phyloP scores from a whole-genome alignment of 371 early-diverging fungal genomes.

The Nematocida ironsii region DNA sequence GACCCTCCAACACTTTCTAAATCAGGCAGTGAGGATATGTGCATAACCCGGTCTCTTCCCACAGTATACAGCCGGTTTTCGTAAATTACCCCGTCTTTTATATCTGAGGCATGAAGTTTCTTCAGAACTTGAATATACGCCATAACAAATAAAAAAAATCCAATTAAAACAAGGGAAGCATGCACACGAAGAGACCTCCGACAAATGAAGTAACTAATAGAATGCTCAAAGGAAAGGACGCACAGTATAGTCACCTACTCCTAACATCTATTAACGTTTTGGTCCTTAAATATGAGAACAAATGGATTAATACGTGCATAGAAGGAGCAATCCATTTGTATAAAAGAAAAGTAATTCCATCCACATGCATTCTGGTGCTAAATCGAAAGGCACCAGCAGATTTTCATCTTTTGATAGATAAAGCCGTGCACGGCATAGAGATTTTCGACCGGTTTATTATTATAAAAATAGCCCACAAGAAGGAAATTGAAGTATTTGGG shows the following conservation, averaged over 20 bases:
- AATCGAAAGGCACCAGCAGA: conserved; percentile 45
- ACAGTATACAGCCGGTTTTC: conserved; percentile 30
- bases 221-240: conserved; percentile 26
- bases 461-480: conserved; percentile 16
- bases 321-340: conserved; percentile 49
- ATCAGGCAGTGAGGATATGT: background rate
- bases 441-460: conserved; percentile 36
- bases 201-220: conserved; percentile 35
- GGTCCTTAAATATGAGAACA: conserved; percentile 19
- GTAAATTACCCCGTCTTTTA: conserved; percentile 52
- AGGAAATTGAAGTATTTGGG: conserved; percentile 37
- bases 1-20: background rate
- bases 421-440: conserved; percentile 7
- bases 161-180: conserved; percentile 11
- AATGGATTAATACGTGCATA: conserved; percentile 26
- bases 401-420: conserved; percentile 25
- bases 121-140: conserved; percentile 37
- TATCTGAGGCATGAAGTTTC: conserved; percentile 51
- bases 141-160: conserved; percentile 50
- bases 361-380: conserved; percentile 3
- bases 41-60: conserved; percentile 53
- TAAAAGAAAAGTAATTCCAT: conserved; percentile 30
- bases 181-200: background rate
- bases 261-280: conserved; percentile 15
- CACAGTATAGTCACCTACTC: conserved; percentile 20